Conservation (phyloP, 345 rosid genomes). For the Erucastrum elatum region DNA sequence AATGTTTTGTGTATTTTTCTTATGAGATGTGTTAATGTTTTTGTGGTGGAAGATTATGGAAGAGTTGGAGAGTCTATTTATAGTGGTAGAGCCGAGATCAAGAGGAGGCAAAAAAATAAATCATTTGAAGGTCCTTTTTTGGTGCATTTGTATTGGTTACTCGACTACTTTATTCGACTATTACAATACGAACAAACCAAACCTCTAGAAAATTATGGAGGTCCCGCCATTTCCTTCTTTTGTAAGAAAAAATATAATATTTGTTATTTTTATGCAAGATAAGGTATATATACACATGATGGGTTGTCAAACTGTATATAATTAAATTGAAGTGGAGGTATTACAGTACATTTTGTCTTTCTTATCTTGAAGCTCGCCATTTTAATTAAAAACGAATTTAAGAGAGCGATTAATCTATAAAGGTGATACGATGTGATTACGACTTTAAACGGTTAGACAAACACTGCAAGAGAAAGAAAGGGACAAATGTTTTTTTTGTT, state of each 20-base stretch:
- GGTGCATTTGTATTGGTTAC: constrained; percentile 28
- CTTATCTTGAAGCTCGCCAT: background rate
- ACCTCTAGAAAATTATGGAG: constrained; percentile 39
- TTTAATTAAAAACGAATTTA: background rate
- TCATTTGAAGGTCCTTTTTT: constrained; percentile 10
- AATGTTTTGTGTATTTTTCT: constrained; percentile 8
- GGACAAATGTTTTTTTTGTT: constrained; percentile 12
- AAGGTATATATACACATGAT: constrained; percentile 20
- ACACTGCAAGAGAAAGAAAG: constrained; percentile 20
- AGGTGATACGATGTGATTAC: background rate
- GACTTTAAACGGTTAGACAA: constrained; percentile 16
- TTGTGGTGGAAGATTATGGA: constrained; percentile 18
- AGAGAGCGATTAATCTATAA: background rate
- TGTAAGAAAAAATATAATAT: background rate
- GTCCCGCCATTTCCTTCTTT: constrained; percentile 44
- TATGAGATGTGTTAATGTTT: constrained; percentile 17
- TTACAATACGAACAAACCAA: constrained; percentile 38
- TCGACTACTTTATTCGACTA: constrained; percentile 36
- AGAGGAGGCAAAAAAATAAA: constrained; percentile 32
- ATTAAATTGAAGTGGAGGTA: background rate
- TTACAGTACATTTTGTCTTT: constrained; percentile 1
- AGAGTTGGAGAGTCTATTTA: constrained; percentile 33
- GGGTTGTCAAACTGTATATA: constrained; percentile 21
- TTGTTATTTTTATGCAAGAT: constrained; percentile 25
- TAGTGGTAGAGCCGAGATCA: constrained; percentile 32